Base-by-base conservation (phyloP, 1,284 basidiomycete genomes). In the Microbotryum scabiosae region DNA sequence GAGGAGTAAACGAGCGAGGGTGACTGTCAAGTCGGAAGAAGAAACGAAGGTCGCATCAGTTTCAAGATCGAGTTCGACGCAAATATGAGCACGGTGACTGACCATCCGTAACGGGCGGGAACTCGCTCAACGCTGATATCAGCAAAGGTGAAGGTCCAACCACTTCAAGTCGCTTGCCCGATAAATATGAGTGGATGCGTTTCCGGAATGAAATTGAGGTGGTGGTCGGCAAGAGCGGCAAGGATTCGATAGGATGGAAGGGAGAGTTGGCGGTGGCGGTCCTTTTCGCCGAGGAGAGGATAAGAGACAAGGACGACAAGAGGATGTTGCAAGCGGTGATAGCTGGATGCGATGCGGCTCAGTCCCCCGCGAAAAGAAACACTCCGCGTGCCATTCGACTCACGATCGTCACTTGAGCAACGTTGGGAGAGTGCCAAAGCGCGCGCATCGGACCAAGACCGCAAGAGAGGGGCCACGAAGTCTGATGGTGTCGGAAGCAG, bases 1-100 rank as follows among this genome's bases (percentile, higher is more conserved):
- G 54, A 64, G 52, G 7, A 62, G 54, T 14, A 62, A 51, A 41
- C 61, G 60, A 8, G 60, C 62, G 55, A 67, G 57, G 16, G 36
- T 12, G 21, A 52, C 65, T 64, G 59, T n/a, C 7, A 28, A 44
- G 14, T 30, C 16, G 8, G 20, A n/a, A 3, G 25, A 20, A 18
- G 43, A 28, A 21, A 7, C 16, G 2, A 21, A 21, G 20, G 20
- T 5, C 50, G 25, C 23, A 7, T 23, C 20, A n/a, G 9, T 20
- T 41, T 30, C 36, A 20, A 48, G 9, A 16, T 7, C 20, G 41
- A 30, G 25, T 25, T 41, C 16, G n/a, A 30, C 41, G 14, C 21
- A 36, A 10, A 6, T 0, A n/a, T 30, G 18, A 9, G 6, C 4
- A n/a, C 1, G n/a, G 46, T 16, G 41, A 52, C 54, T 28, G 16